A percentile compares a stretch with the other conserved stretches of the same genome.
Evolutionary conservation across 495 filamentous ascomycete genomes (phyloP).

Genomic region (Emericellopsis terricola): DNA sequence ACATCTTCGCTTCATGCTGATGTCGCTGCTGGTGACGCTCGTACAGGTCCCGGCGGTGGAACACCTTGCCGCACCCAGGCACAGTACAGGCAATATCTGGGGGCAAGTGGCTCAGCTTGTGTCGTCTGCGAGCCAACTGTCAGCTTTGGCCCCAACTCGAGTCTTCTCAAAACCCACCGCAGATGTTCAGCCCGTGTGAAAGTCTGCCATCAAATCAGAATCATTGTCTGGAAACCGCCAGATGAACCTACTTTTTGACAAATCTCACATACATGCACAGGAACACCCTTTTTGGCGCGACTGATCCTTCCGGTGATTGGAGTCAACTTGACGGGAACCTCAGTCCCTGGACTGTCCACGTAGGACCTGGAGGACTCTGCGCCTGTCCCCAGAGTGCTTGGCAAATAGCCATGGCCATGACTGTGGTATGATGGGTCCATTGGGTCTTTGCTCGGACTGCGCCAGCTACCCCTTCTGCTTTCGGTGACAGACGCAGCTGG

Average conservation of each 20-base stretch:
- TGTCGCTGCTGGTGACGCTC: conserved; percentile 61
- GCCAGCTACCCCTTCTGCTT: conserved; percentile 15
- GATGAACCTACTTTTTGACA: no score
- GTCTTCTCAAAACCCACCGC: no score
- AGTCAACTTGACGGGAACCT: conserved; percentile 36
- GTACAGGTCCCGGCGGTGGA: conserved; percentile 59
- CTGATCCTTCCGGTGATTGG: conserved; percentile 60
- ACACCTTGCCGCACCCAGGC: conserved; percentile 40
- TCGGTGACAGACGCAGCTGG: no score
- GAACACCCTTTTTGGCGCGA: conserved; percentile 68
- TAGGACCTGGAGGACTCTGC: no score
- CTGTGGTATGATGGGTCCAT: conserved; percentile 21
- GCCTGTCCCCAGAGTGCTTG: no score
- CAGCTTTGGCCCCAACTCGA: background rate
- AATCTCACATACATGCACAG: conserved; percentile 54
- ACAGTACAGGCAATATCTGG: conserved; percentile 49
- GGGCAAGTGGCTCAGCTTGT: conserved; percentile 71
- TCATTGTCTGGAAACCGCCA: no score
- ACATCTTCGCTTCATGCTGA: no score
- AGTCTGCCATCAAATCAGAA: conserved; percentile 37
- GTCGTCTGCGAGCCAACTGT: conserved; percentile 37
- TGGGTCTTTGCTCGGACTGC: conserved; percentile 24
- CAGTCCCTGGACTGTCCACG: conserved; percentile 14
- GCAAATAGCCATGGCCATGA: conserved; percentile 15
- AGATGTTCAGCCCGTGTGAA: conserved; percentile 80